A percentile compares a stretch with the other conserved stretches of the same genome.
These are phyloP conservation scores for Porphyrellus cyaneotinctus DNA, from an alignment of 768 basidiomycete species.

Conservation along the genomic window DNA sequence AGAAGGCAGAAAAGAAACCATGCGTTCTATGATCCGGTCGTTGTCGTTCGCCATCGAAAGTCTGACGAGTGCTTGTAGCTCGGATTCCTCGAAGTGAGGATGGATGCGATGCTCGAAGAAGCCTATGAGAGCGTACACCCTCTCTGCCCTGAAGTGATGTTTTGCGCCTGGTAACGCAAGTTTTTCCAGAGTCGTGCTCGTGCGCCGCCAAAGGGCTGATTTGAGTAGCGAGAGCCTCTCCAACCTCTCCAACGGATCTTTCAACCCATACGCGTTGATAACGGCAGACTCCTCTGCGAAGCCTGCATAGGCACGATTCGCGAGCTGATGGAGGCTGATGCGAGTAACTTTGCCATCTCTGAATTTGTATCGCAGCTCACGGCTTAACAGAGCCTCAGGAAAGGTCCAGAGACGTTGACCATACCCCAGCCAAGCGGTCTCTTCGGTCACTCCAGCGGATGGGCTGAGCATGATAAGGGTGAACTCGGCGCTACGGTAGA, in stretches of 20 bases:
- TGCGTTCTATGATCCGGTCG: slow-evolving; percentile 21
- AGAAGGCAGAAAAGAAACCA: slow-evolving; percentile 20
- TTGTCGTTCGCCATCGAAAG: slow-evolving; percentile 26
- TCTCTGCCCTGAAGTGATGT: slow-evolving; percentile 13
- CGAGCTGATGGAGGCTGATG: slow-evolving; percentile 24
- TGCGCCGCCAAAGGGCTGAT: slow-evolving; percentile 24
- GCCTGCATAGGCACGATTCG: slow-evolving; percentile 17
- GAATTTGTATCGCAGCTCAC: slow-evolving; percentile 15
- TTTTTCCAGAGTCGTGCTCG: not conserved
- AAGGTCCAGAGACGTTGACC: too few species aligned
- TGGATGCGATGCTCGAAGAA: slow-evolving; percentile 26
- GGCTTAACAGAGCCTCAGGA: too few species aligned
- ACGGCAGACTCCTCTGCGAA: slow-evolving; percentile 19
- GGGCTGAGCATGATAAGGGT: too few species aligned
- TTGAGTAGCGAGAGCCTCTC: slow-evolving; percentile 21
- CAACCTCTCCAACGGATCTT: slow-evolving; percentile 22
- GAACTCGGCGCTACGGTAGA: too few species aligned
- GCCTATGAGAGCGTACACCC: slow-evolving; percentile 26
- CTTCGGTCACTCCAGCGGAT: too few species aligned
- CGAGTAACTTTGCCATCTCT: slow-evolving; percentile 7
- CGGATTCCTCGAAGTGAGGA: slow-evolving; percentile 14
- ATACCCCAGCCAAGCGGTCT: too few species aligned
- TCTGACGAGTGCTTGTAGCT: slow-evolving; percentile 20
- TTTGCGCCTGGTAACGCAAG: not conserved
- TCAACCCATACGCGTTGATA: slow-evolving; percentile 18